These are phyloP conservation scores for Micromonas pusilla DNA, from an alignment of 139 green algal species.

Conservation along the genomic window DNA sequence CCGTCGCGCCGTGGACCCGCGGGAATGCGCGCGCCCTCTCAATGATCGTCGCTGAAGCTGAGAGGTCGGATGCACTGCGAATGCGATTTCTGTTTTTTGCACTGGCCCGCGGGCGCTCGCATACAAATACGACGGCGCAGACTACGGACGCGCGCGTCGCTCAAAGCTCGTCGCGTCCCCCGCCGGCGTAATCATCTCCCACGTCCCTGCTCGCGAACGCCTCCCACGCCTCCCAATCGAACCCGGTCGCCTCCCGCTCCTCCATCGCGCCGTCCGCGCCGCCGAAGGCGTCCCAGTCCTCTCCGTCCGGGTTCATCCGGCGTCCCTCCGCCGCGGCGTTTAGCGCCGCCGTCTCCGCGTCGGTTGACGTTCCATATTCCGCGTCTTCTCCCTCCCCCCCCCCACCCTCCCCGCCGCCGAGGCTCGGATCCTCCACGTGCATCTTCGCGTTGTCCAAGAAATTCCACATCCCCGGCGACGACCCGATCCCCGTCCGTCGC, in stretches of 20 bases:
- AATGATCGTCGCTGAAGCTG: too few species aligned
- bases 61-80: too few species aligned
- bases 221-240: background rate
- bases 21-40: background rate
- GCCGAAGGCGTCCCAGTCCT: background rate
- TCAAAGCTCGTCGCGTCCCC: background rate
- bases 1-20: too few species aligned
- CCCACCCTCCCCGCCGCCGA: background rate
- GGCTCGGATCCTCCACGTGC: slow-evolving; percentile 13
- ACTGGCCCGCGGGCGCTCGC: too few species aligned
- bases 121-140: too few species aligned
- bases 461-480: slow-evolving; percentile 24
- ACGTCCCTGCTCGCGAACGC: background rate
- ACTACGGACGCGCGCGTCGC: too few species aligned
- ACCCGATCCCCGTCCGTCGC: background rate
- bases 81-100: too few species aligned
- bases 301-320: background rate
- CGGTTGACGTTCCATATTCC: background rate
- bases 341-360: background rate
- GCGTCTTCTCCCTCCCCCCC: background rate
- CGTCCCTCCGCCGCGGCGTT: background rate
- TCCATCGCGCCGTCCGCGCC: background rate
- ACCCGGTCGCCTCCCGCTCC: background rate
- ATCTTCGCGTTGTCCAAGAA: slow-evolving; percentile 29
- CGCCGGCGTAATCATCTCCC: background rate